A percentile compares a stretch with the other conserved stretches of the same genome.
These are phyloP conservation scores for Lyophyllum atratum DNA, from an alignment of 768 basidiomycete genomes.

Conservation along the genomic window DNA sequence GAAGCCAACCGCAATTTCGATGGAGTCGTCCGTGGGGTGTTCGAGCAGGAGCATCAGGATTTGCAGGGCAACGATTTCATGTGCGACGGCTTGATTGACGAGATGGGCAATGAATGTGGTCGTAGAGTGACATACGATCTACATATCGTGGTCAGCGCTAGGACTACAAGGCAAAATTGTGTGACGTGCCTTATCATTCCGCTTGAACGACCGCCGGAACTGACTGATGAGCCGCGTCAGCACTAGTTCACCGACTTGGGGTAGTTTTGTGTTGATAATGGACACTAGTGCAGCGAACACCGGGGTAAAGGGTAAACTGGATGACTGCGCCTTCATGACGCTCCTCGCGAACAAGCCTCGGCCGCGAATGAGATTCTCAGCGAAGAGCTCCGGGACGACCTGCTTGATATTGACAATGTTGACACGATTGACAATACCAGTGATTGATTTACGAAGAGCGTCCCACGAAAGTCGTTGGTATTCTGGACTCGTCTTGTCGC, in stretches of 20 bases:
- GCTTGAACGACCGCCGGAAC: conserved; percentile 91
- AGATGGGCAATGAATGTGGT: conserved; percentile 91
- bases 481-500: conserved; percentile 83
- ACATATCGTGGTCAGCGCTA: background rate
- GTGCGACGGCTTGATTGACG: conserved; percentile 91
- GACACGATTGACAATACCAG: conserved; percentile 99
- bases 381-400: conserved; percentile 86
- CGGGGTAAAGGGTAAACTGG: conserved; percentile 97
- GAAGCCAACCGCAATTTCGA: conserved; percentile 97
- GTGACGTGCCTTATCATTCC: conserved; percentile 88
- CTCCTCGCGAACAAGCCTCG: conserved; percentile 91
- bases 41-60: conserved; percentile 95
- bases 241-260: conserved; percentile 92
- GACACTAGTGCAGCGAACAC: conserved; percentile 94
- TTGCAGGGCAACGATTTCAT: conserved; percentile 93
- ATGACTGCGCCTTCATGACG: conserved; percentile 96
- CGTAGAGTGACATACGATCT: conserved; percentile 93
- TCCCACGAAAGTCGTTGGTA: conserved; percentile 98
- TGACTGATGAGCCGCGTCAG: conserved; percentile 90
- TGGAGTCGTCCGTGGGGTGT: conserved; percentile 94
- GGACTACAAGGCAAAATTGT: background rate
- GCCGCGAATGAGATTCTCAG: conserved; percentile 93
- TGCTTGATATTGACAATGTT: conserved; percentile 96
- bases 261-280: conserved; percentile 96
- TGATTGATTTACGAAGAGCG: conserved; percentile 94